Percentiles rank a stretch among this genome's conserved stretches.
Conservation (phyloP, 2,329 filamentous ascomycete species). For the Canariomyces notabilis region DNA sequence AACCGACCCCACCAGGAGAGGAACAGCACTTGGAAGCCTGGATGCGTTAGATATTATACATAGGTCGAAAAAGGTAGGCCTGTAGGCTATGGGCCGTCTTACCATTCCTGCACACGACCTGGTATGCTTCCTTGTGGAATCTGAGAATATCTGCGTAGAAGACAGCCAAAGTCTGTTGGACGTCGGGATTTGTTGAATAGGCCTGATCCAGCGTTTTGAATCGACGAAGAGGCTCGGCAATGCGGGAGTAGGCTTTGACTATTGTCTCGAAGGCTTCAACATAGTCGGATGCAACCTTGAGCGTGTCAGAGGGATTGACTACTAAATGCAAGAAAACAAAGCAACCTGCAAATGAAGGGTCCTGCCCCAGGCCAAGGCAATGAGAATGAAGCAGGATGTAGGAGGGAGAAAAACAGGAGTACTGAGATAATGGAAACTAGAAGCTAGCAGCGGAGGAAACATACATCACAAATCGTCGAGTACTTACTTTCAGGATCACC, state of each 20-base stretch:
- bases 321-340: constrained; percentile 7
- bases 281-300: constrained; percentile 29
- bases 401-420: no score
- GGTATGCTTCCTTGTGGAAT: constrained; percentile 44
- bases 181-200: constrained; percentile 29
- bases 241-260: constrained; percentile 36
- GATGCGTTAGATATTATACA: background rate
- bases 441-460: background rate
- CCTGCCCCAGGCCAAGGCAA: no score
- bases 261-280: constrained; percentile 39
- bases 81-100: no score
- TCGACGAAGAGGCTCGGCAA: constrained; percentile 35
- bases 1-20: constrained; percentile 36
- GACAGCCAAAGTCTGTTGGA: constrained; percentile 38
- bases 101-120: constrained; percentile 32
- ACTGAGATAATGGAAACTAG: no score
- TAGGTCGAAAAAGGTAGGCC: no score
- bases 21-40: constrained; percentile 35
- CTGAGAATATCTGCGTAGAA: constrained; percentile 45
- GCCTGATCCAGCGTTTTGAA: constrained; percentile 33
- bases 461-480: constrained; percentile 25
- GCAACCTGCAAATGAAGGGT: no score
- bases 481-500: constrained; percentile 26
- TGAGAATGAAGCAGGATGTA: no score
- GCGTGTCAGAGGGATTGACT: background rate